Evolutionary conservation across 176 grass and related monocot genomes (phyloP), one percentile per base, ranked within the genome.

Genomic region (Phoenix dactylifera): DNA sequence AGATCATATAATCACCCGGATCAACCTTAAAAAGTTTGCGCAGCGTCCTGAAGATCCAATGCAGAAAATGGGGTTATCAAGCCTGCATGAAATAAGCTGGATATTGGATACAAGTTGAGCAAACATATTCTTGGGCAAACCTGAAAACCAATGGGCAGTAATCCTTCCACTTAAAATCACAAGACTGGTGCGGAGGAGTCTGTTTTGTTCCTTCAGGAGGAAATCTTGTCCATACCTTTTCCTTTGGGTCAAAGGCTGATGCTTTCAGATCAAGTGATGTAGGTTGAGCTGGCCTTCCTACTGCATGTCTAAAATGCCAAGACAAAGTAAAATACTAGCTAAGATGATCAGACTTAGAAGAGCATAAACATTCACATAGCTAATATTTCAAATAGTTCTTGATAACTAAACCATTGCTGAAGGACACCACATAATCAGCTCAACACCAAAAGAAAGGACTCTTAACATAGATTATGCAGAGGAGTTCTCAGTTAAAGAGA

Each of bases 141-240:
- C 85, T 88, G 85, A 95, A 95, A 65, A 95, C 89, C 52, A 85
- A 54, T 14, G 85, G 89, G 53, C 89, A 95, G 78, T 95, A 95
- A 55, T 95, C 85, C 63, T 95, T 95, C 89, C 85, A 95, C 61
- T 75, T 78, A 39, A 95, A 95, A 49, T 95, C 89, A 29, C 78
- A 79, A 15, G 80, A 95, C 26, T 88, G 85, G 53, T 95, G 89
- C 1, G 89, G 84, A 69, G 89, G 84, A 29, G 89, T 95, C 12
- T 74, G 67, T 59, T 95, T 95, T 16, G 85, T 84, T 72, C 85
- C 89, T 67, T 95, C 84, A 1, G 89, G 89, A 24, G 89, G 84
- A 60, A 95, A 95, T 67, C 64, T 88, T 22, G 81, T 95, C 89
- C 89, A 95, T 6, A 95, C 78, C 75, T 95, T 95, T 68, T 95